Conservation (phyloP, 352 stramenopile genomes). For the Pilasporangium apinafurcum region DNA sequence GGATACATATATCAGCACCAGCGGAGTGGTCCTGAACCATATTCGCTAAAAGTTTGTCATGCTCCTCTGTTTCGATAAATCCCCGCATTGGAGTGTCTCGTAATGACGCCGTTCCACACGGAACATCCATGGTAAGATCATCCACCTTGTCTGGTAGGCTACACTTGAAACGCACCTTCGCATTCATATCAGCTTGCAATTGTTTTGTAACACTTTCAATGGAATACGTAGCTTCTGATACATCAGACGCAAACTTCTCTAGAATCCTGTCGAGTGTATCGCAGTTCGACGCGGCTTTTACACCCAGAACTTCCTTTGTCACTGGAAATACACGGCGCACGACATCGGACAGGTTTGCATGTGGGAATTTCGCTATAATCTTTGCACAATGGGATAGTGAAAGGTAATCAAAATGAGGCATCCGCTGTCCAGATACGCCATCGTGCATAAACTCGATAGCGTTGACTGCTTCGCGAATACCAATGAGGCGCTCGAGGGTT, state of each 20-base stretch:
- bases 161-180: conserved; percentile 15
- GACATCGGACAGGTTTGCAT: conserved; percentile 20
- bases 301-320: conserved; percentile 31
- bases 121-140: conserved; percentile 18
- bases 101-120: conserved; percentile 30
- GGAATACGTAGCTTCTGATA: conserved; percentile 20
- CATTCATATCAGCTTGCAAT: conserved; percentile 7
- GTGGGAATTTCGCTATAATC: conserved; percentile 43
- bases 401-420: conserved; percentile 68
- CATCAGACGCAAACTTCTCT: conserved; percentile 25
- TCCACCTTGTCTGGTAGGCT: neutral
- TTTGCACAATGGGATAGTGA: conserved; percentile 54
- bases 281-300: conserved; percentile 30
- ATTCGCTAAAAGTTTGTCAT: conserved; percentile 34
- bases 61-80: conserved; percentile 57
- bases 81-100: conserved; percentile 17
- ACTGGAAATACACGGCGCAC: conserved; percentile 58
- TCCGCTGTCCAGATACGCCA: conserved; percentile 26
- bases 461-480: conserved; percentile 64
- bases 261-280: conserved; percentile 52
- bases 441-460: conserved; percentile 59
- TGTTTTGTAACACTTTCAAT: conserved; percentile 28
- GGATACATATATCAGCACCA: conserved; percentile 69
- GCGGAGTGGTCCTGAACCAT: conserved; percentile 83
- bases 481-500: conserved; percentile 60